Evolutionary conservation across 2,329 filamentous ascomycete genomes (phyloP).

Genomic region (Pseudogymnoascus sp.): DNA sequence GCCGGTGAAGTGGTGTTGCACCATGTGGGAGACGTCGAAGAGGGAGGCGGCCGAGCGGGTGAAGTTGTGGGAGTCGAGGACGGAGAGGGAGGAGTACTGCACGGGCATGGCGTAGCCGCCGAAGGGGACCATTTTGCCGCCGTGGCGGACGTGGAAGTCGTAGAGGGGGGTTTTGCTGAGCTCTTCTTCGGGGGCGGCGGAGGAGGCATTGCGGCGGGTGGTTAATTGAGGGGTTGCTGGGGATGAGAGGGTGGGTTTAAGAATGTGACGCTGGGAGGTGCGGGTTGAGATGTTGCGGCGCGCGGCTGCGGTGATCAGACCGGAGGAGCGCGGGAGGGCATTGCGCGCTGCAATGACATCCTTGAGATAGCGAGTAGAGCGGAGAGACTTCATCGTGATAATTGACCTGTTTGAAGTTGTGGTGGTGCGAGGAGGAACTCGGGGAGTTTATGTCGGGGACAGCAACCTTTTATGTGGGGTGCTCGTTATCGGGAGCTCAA

Average conservation of each 20-base stretch:
- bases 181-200: slow-evolving; percentile 21
- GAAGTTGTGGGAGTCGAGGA: slow-evolving; percentile 81
- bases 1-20: slow-evolving; percentile 77
- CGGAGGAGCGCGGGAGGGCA: background rate
- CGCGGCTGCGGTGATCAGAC: background rate
- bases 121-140: slow-evolving; percentile 95
- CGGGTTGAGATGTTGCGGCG: slow-evolving; percentile 12
- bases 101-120: slow-evolving; percentile 90
- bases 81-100: slow-evolving; percentile 69
- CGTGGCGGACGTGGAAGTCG: slow-evolving; percentile 66
- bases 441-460: background rate
- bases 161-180: slow-evolving; percentile 65
- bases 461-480: slow-evolving; percentile 8
- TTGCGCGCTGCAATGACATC: slow-evolving; percentile 2
- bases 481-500: slow-evolving; percentile 7
- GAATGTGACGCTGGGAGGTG: slow-evolving; percentile 7
- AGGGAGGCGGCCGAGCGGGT: slow-evolving; percentile 81
- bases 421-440: background rate
- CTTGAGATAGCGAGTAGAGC: background rate
- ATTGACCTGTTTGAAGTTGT: slow-evolving; percentile 4
- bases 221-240: slow-evolving; percentile 12
- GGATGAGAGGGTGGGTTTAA: slow-evolving; percentile 6
- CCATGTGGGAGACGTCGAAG: slow-evolving; percentile 97
- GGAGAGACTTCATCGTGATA: slow-evolving; percentile 7
- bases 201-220: slow-evolving; percentile 18